Evolutionary conservation across 768 basidiomycete genomes (phyloP).

Genomic region (Royoungia palumana): DNA sequence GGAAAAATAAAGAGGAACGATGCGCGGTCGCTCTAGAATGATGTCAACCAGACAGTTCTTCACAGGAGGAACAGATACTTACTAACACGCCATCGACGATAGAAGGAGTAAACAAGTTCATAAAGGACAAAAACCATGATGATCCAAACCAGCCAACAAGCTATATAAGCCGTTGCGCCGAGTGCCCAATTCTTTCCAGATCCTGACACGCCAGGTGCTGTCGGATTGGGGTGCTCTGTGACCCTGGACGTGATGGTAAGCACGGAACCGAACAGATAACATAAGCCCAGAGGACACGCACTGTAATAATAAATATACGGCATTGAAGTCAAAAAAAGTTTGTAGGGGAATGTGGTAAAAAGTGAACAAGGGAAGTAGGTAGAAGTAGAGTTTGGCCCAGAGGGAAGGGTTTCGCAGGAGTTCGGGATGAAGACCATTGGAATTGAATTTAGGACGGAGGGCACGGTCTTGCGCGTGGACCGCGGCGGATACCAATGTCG

Average conservation of each 20-base stretch:
- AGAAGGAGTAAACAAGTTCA: constrained; percentile 72
- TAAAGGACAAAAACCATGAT: constrained; percentile 72
- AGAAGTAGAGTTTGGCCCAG: constrained; percentile 59
- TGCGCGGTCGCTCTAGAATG: constrained; percentile 69
- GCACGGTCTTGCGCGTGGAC: constrained; percentile 31
- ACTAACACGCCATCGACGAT: constrained; percentile 77
- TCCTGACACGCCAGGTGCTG: constrained; percentile 63
- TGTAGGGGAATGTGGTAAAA: constrained; percentile 74
- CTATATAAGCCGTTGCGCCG: constrained; percentile 77
- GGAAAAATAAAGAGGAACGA: constrained; percentile 82
- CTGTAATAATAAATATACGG: constrained; percentile 79
- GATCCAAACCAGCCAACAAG: constrained; percentile 76
- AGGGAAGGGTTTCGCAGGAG: constrained; percentile 59
- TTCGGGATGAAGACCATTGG: constrained; percentile 64
- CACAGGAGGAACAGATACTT: constrained; percentile 36
- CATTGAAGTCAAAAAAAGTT: constrained; percentile 87
- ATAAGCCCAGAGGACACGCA: constrained; percentile 41
- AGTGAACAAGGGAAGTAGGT: constrained; percentile 63
- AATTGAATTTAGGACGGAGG: constrained; percentile 64
- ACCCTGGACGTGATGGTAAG: constrained; percentile 46
- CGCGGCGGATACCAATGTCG: constrained; percentile 42
- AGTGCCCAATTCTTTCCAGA: constrained; percentile 80
- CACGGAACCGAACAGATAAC: neutral
- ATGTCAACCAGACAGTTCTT: neutral
- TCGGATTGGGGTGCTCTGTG: constrained; percentile 69